Base-by-base conservation (phyloP, 208 protist genomes). In the Phytomonas sp. region DNA sequence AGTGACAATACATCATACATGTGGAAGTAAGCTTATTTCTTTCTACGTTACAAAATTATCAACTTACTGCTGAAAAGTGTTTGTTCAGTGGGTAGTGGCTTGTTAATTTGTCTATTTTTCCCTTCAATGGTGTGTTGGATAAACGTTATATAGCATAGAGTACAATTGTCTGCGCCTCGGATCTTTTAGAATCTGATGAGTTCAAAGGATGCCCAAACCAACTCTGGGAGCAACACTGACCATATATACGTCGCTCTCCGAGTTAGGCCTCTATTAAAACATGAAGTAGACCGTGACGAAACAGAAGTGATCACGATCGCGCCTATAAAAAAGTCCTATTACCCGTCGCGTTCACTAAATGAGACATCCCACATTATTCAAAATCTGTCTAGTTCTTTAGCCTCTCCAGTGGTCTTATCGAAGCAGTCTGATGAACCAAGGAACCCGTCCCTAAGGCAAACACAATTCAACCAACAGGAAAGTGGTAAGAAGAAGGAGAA, bases 191-290 rank as follows among this genome's bases (percentile, higher is more conserved):
- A 56, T 26, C 19, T 56, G 45, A 56, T 64, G 32, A 42, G 61
- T 4, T 0, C 61, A 64, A 42, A 40, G 32, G 33, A 64, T 23
- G 33, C 8, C 29, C 19, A 29, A 36, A 19, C 4, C 45, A 34
- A 6, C 45, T 56, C 45, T 56, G 45, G 45, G 10, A 6, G 6
- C 19, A 12, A 56, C 14, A 60, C 26, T 14, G 75, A 69, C 30
- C 77, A 82, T 64, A 75, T 92, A 32, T 45, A 70, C 4, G 86
- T 84, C 61, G 78, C 73, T 11, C 32, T 92, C 12, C 86, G 86
- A 16, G 74, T 88, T n/a, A 80, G 86, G 10, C 85, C 97, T 77
- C 81, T 85, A 67, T 68, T 89, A 29, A 45, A 87, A 71, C 2
- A 75, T 69, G 79, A 96, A 82, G 29, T 32, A 34, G 77, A 82